These are phyloP conservation scores for Psophocarpus tetragonolobus DNA, from an alignment of 306 rosid species.

Conservation along the genomic window DNA sequence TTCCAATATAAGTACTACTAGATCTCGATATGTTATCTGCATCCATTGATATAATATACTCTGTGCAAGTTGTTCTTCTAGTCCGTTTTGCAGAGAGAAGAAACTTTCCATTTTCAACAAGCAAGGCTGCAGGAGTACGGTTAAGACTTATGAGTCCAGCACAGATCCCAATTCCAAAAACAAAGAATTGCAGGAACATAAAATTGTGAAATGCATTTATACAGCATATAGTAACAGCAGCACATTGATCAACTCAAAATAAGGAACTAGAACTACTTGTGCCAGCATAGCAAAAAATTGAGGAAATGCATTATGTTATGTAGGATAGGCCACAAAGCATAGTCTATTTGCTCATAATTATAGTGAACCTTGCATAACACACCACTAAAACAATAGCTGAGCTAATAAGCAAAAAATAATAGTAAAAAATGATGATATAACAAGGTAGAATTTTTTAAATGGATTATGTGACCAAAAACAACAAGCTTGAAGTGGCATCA, in stretches of 20 bases:
- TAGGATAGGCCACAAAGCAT: neutral
- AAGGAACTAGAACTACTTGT: slow-evolving; percentile 13
- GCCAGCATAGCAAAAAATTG: slow-evolving; percentile 9
- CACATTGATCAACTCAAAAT: neutral
- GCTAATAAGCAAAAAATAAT: neutral
- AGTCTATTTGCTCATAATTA: neutral
- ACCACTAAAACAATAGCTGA: neutral
- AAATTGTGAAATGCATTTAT: neutral
- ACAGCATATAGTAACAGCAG: neutral
- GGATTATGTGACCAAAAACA: neutral
- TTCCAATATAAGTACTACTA: slow-evolving; percentile 86
- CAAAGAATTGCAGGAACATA: neutral
- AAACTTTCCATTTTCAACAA: slow-evolving; percentile 95
- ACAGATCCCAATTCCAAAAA: neutral
- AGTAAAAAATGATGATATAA: neutral
- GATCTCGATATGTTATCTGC: slow-evolving; percentile 92
- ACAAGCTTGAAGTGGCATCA: slow-evolving; percentile 3
- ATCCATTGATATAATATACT: slow-evolving; percentile 90
- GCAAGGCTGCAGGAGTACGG: slow-evolving; percentile 67
- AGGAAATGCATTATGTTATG: neutral
- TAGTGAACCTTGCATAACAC: neutral
- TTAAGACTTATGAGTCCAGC: slow-evolving; percentile 27
- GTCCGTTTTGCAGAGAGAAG: slow-evolving; percentile 93
- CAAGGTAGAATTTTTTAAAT: neutral
- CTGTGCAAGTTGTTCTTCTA: slow-evolving; percentile 88